phyloP scores from a whole-genome alignment of 2,329 filamentous ascomycete species.

The Calcarisporium arbuscula region DNA sequence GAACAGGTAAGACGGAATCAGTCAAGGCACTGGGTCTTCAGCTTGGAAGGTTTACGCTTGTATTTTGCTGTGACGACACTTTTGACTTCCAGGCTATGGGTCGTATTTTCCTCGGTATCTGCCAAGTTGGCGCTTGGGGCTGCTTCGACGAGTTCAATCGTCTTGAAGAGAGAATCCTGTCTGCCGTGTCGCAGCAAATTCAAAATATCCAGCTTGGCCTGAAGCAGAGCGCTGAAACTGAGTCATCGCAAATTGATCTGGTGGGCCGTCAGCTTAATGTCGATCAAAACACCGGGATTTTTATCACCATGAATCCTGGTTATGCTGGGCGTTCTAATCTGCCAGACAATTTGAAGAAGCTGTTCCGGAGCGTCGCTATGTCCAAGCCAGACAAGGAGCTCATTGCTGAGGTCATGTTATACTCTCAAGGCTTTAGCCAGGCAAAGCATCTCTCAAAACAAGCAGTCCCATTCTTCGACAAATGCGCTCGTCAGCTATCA shows the following conservation, averaged over 20 bases:
- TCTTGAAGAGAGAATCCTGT: conserved; percentile 94
- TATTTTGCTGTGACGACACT: conserved; percentile 99
- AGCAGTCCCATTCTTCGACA: conserved; percentile 96
- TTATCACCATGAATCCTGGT: conserved; percentile 99
- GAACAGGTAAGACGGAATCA: conserved; percentile 98
- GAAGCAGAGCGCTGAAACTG: conserved; percentile 74
- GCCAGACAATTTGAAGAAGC: conserved; percentile 97
- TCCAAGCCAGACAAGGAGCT: conserved; percentile 99
- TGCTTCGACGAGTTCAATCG: conserved; percentile 99
- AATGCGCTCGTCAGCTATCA: conserved; percentile 72
- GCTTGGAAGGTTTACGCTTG: conserved; percentile 92
- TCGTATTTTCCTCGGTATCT: conserved; percentile 97
- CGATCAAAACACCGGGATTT: conserved; percentile 91
- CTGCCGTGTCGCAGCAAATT: conserved; percentile 96
- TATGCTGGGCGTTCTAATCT: conserved; percentile 97
- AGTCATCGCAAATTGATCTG: conserved; percentile 85
- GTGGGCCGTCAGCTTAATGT: conserved; percentile 86
- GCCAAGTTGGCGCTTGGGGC: conserved; percentile 97
- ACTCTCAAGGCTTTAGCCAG: conserved; percentile 97
- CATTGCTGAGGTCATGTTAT: conserved; percentile 99
- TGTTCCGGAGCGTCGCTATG: conserved; percentile 99
- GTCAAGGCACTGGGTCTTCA: conserved; percentile 97
- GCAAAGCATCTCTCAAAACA: conserved; percentile 91
- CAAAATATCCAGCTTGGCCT: conserved; percentile 98
- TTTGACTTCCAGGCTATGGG: conserved; percentile 99